Percentiles rank a stretch among this genome's conserved stretches.
These are phyloP conservation scores for Fusarium tanahbumbuense DNA, from an alignment of 2,329 filamentous ascomycete species.

Conservation along the genomic window DNA sequence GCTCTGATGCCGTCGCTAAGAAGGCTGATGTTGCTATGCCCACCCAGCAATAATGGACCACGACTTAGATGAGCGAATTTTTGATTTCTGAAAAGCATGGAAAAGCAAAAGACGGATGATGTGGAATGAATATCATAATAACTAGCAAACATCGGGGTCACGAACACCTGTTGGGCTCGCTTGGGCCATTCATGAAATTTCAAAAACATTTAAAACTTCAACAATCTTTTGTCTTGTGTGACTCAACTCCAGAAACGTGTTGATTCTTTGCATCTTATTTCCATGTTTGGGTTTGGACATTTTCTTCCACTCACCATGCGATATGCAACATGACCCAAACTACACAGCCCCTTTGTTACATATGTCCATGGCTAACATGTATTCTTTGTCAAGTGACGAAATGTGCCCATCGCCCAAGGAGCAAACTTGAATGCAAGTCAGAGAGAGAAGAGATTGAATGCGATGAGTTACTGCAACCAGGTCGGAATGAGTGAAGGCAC, in stretches of 20 bases:
- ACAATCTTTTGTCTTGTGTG: neutral
- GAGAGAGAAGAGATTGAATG: neutral
- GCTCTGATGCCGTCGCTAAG: slow-evolving; percentile 83
- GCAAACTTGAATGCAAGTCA: neutral
- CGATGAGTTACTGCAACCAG: neutral
- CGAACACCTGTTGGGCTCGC: slow-evolving; percentile 5
- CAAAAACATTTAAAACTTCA: slow-evolving; percentile 26
- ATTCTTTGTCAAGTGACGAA: neutral
- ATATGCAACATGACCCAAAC: neutral
- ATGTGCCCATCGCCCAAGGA: neutral
- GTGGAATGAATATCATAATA: slow-evolving; percentile 28
- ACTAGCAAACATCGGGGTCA: slow-evolving; percentile 11
- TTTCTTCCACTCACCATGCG: neutral
- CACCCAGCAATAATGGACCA: slow-evolving; percentile 53
- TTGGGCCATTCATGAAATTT: slow-evolving; percentile 14
- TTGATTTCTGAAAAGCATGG: neutral
- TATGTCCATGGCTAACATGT: neutral
- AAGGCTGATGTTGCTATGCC: slow-evolving; percentile 94
- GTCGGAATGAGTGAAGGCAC: neutral
- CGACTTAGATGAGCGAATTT: neutral
- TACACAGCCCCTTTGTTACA: neutral
- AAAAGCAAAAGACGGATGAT: slow-evolving; percentile 14
- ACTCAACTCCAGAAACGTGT: neutral
- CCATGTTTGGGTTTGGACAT: neutral
- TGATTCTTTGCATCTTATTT: neutral